These are phyloP conservation scores for Flammula alnicola DNA, from an alignment of 1,284 basidiomycete species.

Conservation along the genomic window DNA sequence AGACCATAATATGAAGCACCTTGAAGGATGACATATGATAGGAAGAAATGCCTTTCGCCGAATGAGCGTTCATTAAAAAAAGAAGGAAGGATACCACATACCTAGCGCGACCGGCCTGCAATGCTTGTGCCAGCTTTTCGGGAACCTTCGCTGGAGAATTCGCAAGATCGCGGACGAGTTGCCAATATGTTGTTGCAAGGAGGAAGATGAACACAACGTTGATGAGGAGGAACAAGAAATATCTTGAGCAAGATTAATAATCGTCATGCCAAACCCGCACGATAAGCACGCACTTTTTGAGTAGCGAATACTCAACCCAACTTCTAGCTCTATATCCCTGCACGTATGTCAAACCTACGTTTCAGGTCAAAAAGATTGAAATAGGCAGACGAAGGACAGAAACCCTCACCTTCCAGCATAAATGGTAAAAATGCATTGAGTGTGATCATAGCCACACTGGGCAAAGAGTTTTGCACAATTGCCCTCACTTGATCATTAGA, in stretches of 20 bases:
- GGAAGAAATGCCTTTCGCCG: constrained; percentile 78
- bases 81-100: constrained; percentile 28
- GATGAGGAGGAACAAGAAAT: constrained; percentile 92
- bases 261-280: not conserved
- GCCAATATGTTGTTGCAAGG: constrained; percentile 88
- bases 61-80: too few species aligned
- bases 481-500: constrained; percentile 80
- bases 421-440: constrained; percentile 92
- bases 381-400: not conserved
- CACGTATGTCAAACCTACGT: constrained; percentile 78
- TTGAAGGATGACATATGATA: constrained; percentile 95
- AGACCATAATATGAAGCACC: constrained; percentile 43
- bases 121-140: constrained; percentile 83
- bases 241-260: constrained; percentile 51
- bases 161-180: constrained; percentile 85
- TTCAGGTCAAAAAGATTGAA: constrained; percentile 4
- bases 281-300: constrained; percentile 91
- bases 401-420: constrained; percentile 79
- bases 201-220: constrained; percentile 98
- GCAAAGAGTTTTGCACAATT: constrained; percentile 92
- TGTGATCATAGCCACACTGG: constrained; percentile 86
- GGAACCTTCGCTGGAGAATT: constrained; percentile 89
- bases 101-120: constrained; percentile 78
- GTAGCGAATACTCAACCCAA: constrained; percentile 90
- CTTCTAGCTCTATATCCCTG: constrained; percentile 91